Evolutionary conservation across 495 filamentous ascomycete species (phyloP), one percentile per base, ranked within the genome.

Genomic region (Neurospora terricola): DNA sequence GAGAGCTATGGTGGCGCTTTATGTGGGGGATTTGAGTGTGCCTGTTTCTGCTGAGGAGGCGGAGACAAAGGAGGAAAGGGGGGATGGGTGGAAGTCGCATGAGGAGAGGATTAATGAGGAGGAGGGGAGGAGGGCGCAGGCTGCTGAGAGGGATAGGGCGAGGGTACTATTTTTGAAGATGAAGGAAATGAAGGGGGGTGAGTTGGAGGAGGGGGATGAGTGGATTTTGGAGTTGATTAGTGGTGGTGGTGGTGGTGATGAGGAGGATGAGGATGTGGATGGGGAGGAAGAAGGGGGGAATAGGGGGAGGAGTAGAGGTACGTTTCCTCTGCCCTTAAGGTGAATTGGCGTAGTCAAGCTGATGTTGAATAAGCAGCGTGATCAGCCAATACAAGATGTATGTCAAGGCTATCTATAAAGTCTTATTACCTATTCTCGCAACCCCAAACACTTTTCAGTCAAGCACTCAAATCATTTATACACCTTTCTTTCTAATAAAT

Each of bases 1-100:
- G 11, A 81, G 90, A 59, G 92, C 84, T 10, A 92, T 92, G 87
- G 81, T 93, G 9, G 87, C 84, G 11, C 80, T 92, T 37, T 94
- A 90, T 86, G 82, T 92, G 30, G 88, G 81, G 3, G 91, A 94
- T 75, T 78, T 95, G 70, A 72, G 68, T 16, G 69, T 84, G 70
- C 78, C 82, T 8, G 54, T 34, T 27, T 59, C 21, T 59, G 48
- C 23, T 59, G 2, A 2, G 3, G 30, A 34, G 3, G 30, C 30
- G 7, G 34, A 36, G 3, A 73, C 76, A 2, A 37, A 43, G 10
- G 75, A 75, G 6, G 43, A 11, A 1, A n/a, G 0, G 3, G 43
- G n/a, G 2, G 16, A 18, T 21, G 9, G n/a, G 3, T 11, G 45
- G 45, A 54, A 54, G 45, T 54, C 45, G 1, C 74, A 76, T 12